Base-by-base conservation (phyloP, 305 asterid species). In the Striga hermonthica region DNA sequence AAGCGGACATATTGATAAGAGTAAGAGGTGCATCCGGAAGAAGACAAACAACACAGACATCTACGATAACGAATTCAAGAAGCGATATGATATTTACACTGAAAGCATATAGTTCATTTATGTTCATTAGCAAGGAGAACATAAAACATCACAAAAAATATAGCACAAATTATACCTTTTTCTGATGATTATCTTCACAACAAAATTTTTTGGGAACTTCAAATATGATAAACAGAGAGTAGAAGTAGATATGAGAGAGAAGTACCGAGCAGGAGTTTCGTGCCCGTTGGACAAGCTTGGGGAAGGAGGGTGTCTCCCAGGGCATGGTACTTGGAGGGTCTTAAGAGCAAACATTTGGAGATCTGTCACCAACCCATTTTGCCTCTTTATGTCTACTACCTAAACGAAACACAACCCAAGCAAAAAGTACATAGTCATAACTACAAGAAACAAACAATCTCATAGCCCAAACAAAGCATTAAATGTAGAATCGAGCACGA, bases 271-370 rank as follows among this genome's bases (percentile, higher is more conserved):
- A 54, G 84, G 83, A 50, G 74, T 53, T 68, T 65, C 73, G 31
- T 56, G 75, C 55, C 78, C 83, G 55, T 78, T 78, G 67, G 80
- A 50, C 66, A 72, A 43, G 65, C 62, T 45, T 53, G 86, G 78
- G 35, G 90, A 83, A 43, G 86, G 93, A 41, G 87, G 86, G 68
- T 86, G 93, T 74, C 87, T 77, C 67, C 95, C 95, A 0, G 89
- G 89, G 68, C 72, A 67, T 3, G 95, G 95, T 71, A 87, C 82
- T 69, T 80, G 86, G 68, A 87, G 81, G 13, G 89, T 83, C 74
- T 83, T 84, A 28, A 79, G 80, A 70, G 89, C 91, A 81, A 84
- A 87, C 89, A 87, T 87, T 76, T 84, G 95, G 67, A 84, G 84
- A 76, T 87, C 95, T 0, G 87, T 81, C 69, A 78, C 83, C 83